Percentiles rank a stretch among this genome's conserved stretches.
phyloP scores from a whole-genome alignment of 169 alveolate species.

The Amoebophrya sp. region DNA sequence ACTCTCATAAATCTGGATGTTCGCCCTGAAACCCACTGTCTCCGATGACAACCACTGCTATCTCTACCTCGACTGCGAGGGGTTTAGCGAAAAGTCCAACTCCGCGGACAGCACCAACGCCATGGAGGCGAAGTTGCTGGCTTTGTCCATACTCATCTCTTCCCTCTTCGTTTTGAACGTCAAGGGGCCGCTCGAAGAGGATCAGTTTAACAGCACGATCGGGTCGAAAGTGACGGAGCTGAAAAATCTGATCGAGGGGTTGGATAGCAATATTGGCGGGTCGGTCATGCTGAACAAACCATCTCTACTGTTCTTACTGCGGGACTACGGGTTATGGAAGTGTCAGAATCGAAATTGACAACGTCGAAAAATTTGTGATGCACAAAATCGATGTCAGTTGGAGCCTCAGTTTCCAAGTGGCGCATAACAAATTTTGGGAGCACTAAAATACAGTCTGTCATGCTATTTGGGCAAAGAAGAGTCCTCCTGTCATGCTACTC shows the following conservation, averaged over 20 bases:
- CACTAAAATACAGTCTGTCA: no score
- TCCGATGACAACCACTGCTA: neutral
- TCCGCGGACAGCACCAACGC: neutral
- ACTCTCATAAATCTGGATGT: slow-evolving; percentile 21
- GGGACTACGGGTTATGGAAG: no score
- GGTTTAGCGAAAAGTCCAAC: neutral
- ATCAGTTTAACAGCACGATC: neutral
- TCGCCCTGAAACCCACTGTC: neutral
- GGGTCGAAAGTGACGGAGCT: no score
- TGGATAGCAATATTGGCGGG: no score
- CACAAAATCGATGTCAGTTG: no score
- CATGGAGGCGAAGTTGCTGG: neutral
- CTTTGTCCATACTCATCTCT: neutral
- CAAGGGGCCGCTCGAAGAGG: neutral
- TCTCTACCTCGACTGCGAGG: slow-evolving; percentile 16
- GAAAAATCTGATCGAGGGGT: no score
- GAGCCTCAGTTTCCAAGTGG: no score
- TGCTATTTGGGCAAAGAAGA: no score
- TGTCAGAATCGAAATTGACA: no score
- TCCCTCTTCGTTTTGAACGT: neutral
- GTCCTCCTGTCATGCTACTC: no score
- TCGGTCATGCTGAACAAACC: neutral
- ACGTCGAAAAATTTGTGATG: no score
- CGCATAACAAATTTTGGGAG: no score
- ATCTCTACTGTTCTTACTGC: neutral